Evolutionary conservation across 129 eudicot species (phyloP).

Genomic region (Solidago caesia): DNA sequence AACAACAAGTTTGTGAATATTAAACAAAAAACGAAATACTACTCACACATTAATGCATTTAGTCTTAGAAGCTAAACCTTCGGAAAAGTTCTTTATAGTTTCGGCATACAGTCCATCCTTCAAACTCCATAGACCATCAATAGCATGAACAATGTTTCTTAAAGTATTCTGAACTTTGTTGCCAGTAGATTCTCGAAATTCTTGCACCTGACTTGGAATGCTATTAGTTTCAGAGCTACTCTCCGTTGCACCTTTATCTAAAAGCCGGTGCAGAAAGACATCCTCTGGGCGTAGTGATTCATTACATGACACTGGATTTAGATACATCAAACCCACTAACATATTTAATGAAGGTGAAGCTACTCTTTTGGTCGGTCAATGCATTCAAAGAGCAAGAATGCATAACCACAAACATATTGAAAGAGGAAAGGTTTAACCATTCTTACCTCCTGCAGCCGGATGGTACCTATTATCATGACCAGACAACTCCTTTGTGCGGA

Average conservation of each 20-base stretch:
- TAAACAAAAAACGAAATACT: background rate
- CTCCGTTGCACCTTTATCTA: constrained; percentile 88
- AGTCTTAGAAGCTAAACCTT: constrained; percentile 42
- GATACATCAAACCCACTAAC: constrained; percentile 7
- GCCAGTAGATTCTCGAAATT: constrained; percentile 36
- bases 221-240: constrained; percentile 47
- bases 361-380: background rate
- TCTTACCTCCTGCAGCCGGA: constrained; percentile 41
- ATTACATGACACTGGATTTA: constrained; percentile 42
- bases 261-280: constrained; percentile 61
- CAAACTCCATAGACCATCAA: constrained; percentile 55
- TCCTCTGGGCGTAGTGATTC: constrained; percentile 50
- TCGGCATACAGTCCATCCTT: constrained; percentile 54
- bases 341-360: background rate
- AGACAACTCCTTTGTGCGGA: constrained; percentile 34
- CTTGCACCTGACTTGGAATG: constrained; percentile 41
- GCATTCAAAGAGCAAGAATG: background rate
- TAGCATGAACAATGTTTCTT: constrained; percentile 47
- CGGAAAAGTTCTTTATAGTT: constrained; percentile 45
- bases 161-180: constrained; percentile 52
- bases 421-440: constrained; percentile 10
- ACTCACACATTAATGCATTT: constrained; percentile 13
- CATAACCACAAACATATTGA: background rate
- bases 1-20: constrained; percentile 21
- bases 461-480: constrained; percentile 36